Evolutionary conservation across 306 rosid species (phyloP).

Genomic region (Citrullus colocynthis): DNA sequence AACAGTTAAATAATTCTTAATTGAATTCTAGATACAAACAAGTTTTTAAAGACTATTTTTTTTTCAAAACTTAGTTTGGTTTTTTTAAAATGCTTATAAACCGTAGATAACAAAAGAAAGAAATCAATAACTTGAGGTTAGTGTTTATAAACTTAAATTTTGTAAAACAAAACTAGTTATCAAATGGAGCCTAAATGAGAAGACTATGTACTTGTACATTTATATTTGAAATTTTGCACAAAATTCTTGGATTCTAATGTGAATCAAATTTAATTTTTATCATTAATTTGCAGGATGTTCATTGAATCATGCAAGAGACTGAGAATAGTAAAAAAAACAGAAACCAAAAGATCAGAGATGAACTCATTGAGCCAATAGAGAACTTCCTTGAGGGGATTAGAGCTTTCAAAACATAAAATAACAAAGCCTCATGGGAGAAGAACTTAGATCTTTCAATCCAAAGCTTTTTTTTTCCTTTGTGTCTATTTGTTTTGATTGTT

Average conservation of each 20-base stretch:
- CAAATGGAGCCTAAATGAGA: too few relatives aligned
- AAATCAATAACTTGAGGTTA: too few relatives aligned
- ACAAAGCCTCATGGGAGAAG: not conserved
- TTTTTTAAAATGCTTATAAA: too few relatives aligned
- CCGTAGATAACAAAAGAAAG: too few relatives aligned
- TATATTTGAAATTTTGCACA: too few relatives aligned
- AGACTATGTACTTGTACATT: too few relatives aligned
- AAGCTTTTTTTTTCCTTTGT: not conserved
- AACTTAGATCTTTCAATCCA: not conserved
- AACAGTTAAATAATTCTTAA: too few relatives aligned
- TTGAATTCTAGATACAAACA: too few relatives aligned
- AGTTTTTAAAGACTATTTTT: too few relatives aligned
- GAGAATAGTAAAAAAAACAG: conserved; percentile 11
- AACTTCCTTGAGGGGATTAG: not conserved
- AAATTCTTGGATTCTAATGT: not conserved
- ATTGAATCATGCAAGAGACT: conserved; percentile 10
- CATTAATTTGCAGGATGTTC: conserved; percentile 5
- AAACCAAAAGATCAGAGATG: not conserved
- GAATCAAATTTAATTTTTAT: not conserved
- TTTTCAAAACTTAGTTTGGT: too few relatives aligned
- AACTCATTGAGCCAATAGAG: not conserved
- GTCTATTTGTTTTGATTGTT: not conserved
- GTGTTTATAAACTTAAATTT: too few relatives aligned
- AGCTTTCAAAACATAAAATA: not conserved
- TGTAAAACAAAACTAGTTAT: too few relatives aligned